Evolutionary conservation across 345 rosid genomes (phyloP).

Genomic region (Clausena lansium): DNA sequence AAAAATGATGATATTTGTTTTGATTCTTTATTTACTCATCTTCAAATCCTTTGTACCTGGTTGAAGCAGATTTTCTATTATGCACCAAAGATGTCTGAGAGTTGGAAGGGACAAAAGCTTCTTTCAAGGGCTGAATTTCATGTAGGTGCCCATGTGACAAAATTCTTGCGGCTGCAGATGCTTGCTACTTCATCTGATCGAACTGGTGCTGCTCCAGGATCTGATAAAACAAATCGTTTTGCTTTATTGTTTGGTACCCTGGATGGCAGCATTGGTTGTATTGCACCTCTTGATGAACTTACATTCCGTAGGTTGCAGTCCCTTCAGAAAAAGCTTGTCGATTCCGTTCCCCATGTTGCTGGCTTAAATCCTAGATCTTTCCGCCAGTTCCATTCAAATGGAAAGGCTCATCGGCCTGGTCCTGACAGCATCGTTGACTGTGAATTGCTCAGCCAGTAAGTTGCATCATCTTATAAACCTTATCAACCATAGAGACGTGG

Average conservation of each 20-base stretch:
- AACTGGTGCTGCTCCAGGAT: slow-evolving; percentile 45
- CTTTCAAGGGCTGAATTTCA: slow-evolving; percentile 96
- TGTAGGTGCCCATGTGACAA: slow-evolving; percentile 82
- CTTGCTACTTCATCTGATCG: slow-evolving; percentile 60
- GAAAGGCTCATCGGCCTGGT: slow-evolving; percentile 90
- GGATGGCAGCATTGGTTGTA: slow-evolving; percentile 91
- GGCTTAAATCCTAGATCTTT: slow-evolving; percentile 93
- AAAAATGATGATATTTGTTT: not conserved
- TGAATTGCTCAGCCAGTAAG: slow-evolving; percentile 92
- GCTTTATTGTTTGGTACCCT: slow-evolving; percentile 85
- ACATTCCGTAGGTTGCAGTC: slow-evolving; percentile 94
- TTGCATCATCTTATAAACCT: slow-evolving; percentile 20
- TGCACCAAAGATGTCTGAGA: slow-evolving; percentile 94
- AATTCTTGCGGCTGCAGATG: slow-evolving; percentile 91
- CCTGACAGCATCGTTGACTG: slow-evolving; percentile 96
- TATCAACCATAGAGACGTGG: not conserved
- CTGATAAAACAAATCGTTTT: slow-evolving; percentile 89
- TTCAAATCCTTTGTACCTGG: not conserved
- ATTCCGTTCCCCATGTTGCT: slow-evolving; percentile 88
- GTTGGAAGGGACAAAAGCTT: slow-evolving; percentile 98
- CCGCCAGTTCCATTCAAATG: slow-evolving; percentile 75
- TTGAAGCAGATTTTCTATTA: slow-evolving; percentile 76
- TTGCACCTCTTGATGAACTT: slow-evolving; percentile 93
- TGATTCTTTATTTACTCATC: not conserved
- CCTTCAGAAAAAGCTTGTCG: slow-evolving; percentile 83